phyloP scores from a whole-genome alignment of 768 basidiomycete genomes.

The Boletus sensibilis region DNA sequence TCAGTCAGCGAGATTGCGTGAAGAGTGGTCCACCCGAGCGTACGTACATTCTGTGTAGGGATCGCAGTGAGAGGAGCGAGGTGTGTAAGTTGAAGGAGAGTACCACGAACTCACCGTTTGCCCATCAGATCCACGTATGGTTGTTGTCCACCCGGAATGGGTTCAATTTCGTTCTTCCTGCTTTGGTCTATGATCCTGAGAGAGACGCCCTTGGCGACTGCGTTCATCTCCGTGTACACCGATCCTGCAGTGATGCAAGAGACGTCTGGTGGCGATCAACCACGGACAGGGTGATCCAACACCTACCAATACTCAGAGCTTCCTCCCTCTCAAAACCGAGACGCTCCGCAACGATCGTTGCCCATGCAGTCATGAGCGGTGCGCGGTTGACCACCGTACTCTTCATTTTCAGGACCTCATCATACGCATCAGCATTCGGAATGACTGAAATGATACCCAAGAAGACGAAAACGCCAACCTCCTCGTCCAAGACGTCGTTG shows the following conservation, averaged over 20 bases:
- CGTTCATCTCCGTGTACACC: slow-evolving; percentile 92
- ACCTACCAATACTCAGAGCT: slow-evolving; percentile 83
- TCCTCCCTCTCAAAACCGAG: slow-evolving; percentile 87
- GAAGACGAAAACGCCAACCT: slow-evolving; percentile 41
- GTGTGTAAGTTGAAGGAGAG: background rate
- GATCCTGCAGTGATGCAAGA: slow-evolving; percentile 54
- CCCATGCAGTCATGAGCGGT: slow-evolving; percentile 94
- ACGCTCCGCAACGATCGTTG: slow-evolving; percentile 78
- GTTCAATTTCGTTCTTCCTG: slow-evolving; percentile 55
- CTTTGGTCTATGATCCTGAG: slow-evolving; percentile 70
- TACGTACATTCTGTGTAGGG: slow-evolving; percentile 41
- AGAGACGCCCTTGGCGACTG: slow-evolving; percentile 78
- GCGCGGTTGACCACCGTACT: slow-evolving; percentile 81
- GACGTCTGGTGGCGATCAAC: background rate
- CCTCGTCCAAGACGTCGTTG: slow-evolving; percentile 68
- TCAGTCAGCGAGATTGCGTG: background rate
- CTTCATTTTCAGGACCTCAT: slow-evolving; percentile 59
- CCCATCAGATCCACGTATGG: slow-evolving; percentile 89
- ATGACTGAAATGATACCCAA: background rate
- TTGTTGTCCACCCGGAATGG: slow-evolving; percentile 57
- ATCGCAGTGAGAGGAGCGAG: background rate
- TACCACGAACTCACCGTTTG: slow-evolving; percentile 45
- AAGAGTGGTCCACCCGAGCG: background rate
- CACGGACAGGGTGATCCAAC: background rate
- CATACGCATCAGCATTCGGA: slow-evolving; percentile 2